phyloP scores from a whole-genome alignment of 305 asterid genomes.

The Solanum chacoense region DNA sequence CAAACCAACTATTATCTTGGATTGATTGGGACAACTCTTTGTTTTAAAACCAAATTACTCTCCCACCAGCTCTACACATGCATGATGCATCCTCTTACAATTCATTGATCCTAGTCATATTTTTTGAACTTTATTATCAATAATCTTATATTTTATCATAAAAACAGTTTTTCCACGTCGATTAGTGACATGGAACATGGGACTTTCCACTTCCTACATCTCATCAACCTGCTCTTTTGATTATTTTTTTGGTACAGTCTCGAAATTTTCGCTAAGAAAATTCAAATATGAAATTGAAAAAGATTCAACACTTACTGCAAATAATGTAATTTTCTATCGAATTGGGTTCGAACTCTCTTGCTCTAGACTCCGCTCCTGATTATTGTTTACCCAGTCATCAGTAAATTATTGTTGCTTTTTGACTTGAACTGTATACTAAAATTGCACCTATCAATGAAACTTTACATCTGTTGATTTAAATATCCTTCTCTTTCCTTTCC shows the following conservation, averaged over 20 bases:
- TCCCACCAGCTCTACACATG: neutral
- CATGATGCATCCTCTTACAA: neutral
- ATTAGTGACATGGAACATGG: constrained; percentile 1
- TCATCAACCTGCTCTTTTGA: neutral
- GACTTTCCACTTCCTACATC: neutral
- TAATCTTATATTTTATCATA: neutral
- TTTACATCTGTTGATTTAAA: neutral
- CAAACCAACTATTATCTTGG: constrained; percentile 7
- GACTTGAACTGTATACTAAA: neutral
- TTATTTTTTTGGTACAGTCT: neutral
- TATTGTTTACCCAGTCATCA: neutral
- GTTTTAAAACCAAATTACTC: neutral
- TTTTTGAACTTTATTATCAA: neutral
- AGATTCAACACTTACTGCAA: neutral
- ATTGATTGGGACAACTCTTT: constrained; percentile 12
- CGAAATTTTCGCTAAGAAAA: neutral
- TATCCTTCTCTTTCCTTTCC: neutral
- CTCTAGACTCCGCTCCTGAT: neutral
- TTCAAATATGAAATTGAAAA: neutral
- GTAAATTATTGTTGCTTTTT: neutral
- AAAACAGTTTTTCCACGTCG: neutral
- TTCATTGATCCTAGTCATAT: neutral
- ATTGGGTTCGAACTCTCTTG: neutral
- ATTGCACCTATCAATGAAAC: neutral
- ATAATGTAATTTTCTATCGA: neutral